Conservation (phyloP, 23 red algal species). For the Gracilaria gracilis region DNA sequence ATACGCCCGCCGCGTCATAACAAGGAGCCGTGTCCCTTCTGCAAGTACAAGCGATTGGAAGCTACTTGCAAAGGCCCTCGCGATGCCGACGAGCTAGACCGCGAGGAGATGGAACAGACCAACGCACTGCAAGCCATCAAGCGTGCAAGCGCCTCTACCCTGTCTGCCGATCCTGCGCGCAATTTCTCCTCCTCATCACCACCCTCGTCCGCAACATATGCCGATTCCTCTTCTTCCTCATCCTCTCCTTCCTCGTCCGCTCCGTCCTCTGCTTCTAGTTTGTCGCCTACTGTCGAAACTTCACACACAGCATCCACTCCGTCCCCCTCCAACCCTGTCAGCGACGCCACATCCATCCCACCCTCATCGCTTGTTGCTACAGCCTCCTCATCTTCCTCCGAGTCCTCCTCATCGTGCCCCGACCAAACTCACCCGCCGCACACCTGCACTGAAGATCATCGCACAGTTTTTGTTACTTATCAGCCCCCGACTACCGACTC, state of each 20-base stretch:
- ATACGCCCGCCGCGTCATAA: conserved; percentile 77
- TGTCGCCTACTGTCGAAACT: background rate
- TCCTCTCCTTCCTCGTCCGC: background rate
- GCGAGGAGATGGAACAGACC: conserved; percentile 41
- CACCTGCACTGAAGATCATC: conserved; percentile 6
- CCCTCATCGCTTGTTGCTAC: conserved; percentile 3
- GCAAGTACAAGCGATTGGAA: conserved; percentile 77
- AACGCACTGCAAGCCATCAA: conserved; percentile 61
- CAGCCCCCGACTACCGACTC: background rate
- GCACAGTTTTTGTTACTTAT: conserved; percentile 6
- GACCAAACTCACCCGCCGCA: background rate
- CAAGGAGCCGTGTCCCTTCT: conserved; percentile 81
- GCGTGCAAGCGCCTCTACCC: background rate
- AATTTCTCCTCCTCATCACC: background rate
- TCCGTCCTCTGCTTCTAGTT: conserved; percentile 9
- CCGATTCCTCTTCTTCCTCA: background rate
- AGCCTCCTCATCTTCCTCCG: background rate
- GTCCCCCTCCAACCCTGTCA: background rate
- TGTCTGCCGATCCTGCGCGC: conserved; percentile 4
- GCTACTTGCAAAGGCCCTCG: conserved; percentile 50
- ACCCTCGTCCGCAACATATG: background rate
- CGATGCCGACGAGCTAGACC: conserved; percentile 41
- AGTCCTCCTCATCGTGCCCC: background rate
- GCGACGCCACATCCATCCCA: background rate
- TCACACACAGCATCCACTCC: background rate